A percentile compares a stretch with the other conserved stretches of the same genome.
These are phyloP conservation scores for Paracorniculantispora psalliotae DNA, from an alignment of 2,329 filamentous ascomycete species.

Conservation along the genomic window DNA sequence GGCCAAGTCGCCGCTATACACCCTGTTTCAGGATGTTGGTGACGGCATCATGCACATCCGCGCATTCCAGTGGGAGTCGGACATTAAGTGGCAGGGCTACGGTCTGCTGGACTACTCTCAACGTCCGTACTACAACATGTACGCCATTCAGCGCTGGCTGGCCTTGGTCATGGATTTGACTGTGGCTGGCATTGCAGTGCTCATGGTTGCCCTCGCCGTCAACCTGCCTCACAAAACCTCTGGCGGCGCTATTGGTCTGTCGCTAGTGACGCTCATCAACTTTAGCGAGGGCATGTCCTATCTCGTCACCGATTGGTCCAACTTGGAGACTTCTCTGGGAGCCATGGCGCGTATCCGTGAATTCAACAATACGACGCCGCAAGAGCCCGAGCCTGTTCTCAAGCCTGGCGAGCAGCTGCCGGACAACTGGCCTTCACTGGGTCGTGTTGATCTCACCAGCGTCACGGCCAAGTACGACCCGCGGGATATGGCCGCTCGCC, in stretches of 20 bases:
- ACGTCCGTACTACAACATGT: conserved; percentile 49
- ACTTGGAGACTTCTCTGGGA: conserved; percentile 13
- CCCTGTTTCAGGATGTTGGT: conserved; percentile 37
- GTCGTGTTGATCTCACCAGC: conserved; percentile 3
- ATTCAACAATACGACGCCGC: conserved; percentile 6
- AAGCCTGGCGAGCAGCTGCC: not conserved
- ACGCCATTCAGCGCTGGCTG: conserved; percentile 51
- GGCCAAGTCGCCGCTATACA: conserved; percentile 31
- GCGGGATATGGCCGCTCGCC: not conserved
- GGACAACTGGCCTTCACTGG: conserved; percentile 11
- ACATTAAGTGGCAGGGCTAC: conserved; percentile 39
- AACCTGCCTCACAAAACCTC: not conserved
- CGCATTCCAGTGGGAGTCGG: conserved; percentile 48
- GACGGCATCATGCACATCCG: conserved; percentile 44
- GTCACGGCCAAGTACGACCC: conserved; percentile 13
- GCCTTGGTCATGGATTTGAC: conserved; percentile 44
- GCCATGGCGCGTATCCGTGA: conserved; percentile 5
- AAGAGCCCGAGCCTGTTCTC: not conserved
- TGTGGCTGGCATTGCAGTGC: conserved; percentile 38
- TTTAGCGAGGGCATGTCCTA: conserved; percentile 6
- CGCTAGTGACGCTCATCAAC: conserved; percentile 8
- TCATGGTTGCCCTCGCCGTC: conserved; percentile 24
- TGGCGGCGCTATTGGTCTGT: conserved; percentile 8
- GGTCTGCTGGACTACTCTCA: conserved; percentile 47
- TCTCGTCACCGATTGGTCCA: conserved; percentile 8